A percentile compares a stretch with the other conserved stretches of the same genome.
Conservation (phyloP, 78 protist species). For the Tieghemostelium lacteum region DNA sequence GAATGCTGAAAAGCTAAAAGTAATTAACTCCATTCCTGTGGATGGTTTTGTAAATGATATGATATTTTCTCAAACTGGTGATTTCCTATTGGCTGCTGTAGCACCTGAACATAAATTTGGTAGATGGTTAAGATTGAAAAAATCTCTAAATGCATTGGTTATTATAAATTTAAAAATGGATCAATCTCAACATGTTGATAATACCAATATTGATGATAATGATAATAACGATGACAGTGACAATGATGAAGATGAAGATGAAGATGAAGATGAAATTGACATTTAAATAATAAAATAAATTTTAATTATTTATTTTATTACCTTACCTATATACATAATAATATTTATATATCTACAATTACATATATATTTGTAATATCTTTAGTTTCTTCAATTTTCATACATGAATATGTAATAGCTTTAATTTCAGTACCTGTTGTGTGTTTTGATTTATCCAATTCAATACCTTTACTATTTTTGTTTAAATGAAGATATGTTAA, state of each 20-base stretch:
- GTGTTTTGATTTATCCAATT: conserved; percentile 69
- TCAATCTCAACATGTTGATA: not conserved
- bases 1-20: not conserved
- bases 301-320: not conserved
- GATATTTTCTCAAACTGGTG: conserved; percentile 62
- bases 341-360: conserved; percentile 71
- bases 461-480: conserved; percentile 39
- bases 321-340: not conserved
- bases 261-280: conserved; percentile 17
- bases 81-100: conserved; percentile 64
- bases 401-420: conserved; percentile 80
- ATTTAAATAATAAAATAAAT: not conserved
- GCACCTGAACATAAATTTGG: conserved; percentile 91
- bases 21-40: conserved; percentile 13
- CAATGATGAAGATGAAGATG: conserved; percentile 6
- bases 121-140: conserved; percentile 77
- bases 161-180: conserved; percentile 22
- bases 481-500: not conserved
- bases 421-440: conserved; percentile 78
- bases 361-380: conserved; percentile 44
- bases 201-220: not conserved
- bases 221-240: not conserved
- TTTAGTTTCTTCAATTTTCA: conserved; percentile 54
- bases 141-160: conserved; percentile 41
- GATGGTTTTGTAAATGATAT: conserved; percentile 87